Evolutionary conservation across 139 green algal species (phyloP), one percentile per base, ranked within the genome.

Genomic region (Klebsormidium nitens): DNA sequence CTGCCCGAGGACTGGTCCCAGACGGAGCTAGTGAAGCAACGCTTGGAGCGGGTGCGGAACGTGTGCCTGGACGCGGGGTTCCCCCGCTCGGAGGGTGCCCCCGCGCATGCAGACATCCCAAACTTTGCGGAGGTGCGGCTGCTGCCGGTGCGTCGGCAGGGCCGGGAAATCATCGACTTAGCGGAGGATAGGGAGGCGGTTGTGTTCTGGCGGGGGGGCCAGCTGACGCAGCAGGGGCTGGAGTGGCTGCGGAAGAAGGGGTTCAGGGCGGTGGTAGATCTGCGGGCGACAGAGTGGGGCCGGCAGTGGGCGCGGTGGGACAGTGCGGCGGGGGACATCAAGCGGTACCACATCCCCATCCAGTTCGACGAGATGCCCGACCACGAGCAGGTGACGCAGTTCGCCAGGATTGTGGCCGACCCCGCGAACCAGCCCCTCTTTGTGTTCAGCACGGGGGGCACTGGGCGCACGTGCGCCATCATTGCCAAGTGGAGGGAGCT

Each of bases 101-200:
- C 68, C 11, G 35, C 31, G 4, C 62, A 37, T 62, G 68, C 63
- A 4, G 68, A 76, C 32, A 76, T 76, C 40, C 68, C 68, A 32
- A 76, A 76, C 63, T 75, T 76, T 72, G 52, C 66, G 23, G 56
- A 29, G 31, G 66, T 74, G 5, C 61, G 38, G 62, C 11, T 69
- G 60, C 14, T 68, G 61, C 34, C 11, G 61, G 5, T 5, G 60
- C 36, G 28, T 44, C 34, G 11, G 44, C 36, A 19, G 8, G 28
- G 1, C 29, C 36, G 40, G 19, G 36, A n/a, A n/a, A n/a, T n/a
- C n/a, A n/a, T n/a, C 8, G 61, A 69, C 5, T 32, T 8, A 23
- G 23, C 11, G n/a, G 36, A 36, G 3, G 5, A n/a, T 36, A 26
- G 26, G 40, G 14, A 52, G 34, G 34, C 28, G 26, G 36, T 71